Percentiles rank a stretch among this genome's conserved stretches.
Evolutionary conservation across 306 rosid genomes (phyloP).

Genomic region (Rosa chinensis): DNA sequence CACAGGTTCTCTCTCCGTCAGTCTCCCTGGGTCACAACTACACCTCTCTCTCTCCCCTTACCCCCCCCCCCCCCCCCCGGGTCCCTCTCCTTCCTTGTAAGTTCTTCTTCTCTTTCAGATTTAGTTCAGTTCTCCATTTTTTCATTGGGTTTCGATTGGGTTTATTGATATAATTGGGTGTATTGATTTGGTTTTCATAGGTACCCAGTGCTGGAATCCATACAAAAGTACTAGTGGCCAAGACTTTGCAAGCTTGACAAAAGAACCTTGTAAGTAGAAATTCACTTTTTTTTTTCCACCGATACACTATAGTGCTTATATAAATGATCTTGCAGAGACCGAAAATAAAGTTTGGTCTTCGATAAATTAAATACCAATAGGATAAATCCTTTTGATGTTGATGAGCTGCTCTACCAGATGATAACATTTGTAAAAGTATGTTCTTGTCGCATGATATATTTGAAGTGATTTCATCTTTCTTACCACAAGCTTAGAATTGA

Average conservation of each 20-base stretch:
- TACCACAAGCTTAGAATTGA: conserved; percentile 27
- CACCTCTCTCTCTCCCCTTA: too few species aligned
- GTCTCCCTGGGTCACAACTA: too few species aligned
- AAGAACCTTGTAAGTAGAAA: conserved; percentile 66
- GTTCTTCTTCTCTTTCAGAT: too few species aligned
- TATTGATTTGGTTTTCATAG: too few species aligned
- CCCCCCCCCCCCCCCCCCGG: too few species aligned
- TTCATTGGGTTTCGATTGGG: too few species aligned
- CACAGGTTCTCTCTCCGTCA: too few species aligned
- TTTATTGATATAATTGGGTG: too few species aligned
- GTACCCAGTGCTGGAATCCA: conserved; percentile 95
- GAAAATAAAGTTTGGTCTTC: neutral
- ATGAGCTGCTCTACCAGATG: conserved; percentile 97
- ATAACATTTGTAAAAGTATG: conserved; percentile 98
- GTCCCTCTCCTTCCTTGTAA: too few species aligned
- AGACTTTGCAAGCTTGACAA: conserved; percentile 99
- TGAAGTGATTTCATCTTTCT: conserved; percentile 8
- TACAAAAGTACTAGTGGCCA: conserved; percentile 98
- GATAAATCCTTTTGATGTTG: conserved; percentile 33
- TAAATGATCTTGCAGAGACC: conserved; percentile 1
- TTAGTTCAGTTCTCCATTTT: too few species aligned
- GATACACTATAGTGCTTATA: neutral
- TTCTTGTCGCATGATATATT: conserved; percentile 21
- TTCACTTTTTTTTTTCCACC: neutral
- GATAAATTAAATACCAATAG: conserved; percentile 1